phyloP scores from a whole-genome alignment of 1,284 basidiomycete genomes.

The Cutaneotrichosporon sp. region DNA sequence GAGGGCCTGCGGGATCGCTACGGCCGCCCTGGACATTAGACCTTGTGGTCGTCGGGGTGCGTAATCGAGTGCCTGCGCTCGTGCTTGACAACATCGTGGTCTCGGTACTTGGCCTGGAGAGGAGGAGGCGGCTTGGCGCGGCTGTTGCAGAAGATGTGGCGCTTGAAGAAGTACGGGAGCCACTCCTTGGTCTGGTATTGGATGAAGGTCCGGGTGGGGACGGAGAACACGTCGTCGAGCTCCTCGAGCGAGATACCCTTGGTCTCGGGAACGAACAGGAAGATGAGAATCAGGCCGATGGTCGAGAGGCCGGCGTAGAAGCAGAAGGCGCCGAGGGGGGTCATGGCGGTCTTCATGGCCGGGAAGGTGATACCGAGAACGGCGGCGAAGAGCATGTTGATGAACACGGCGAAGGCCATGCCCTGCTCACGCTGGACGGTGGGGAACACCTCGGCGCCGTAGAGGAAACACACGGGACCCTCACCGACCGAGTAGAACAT shows the following conservation, averaged over 20 bases:
- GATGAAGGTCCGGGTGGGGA: conserved; percentile 29
- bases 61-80: neutral
- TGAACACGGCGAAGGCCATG: conserved; percentile 58
- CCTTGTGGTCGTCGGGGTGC: neutral
- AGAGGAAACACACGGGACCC: conserved; percentile 69
- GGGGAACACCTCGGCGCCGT: conserved; percentile 59
- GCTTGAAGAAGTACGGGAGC: conserved; percentile 19
- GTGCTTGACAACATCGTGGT: neutral
- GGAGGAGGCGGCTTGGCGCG: neutral
- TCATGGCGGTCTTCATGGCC: conserved; percentile 63
- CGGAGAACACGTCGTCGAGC: conserved; percentile 42
- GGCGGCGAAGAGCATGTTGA: conserved; percentile 34
- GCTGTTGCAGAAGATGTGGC: conserved; percentile 18
- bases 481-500: conserved; percentile 58
- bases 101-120: neutral
- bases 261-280: conserved; percentile 43
- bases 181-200: conserved; percentile 29
- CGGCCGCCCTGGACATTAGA: no score
- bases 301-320: conserved; percentile 40
- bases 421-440: conserved; percentile 56
- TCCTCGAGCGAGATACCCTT: conserved; percentile 40
- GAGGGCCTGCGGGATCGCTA: no score
- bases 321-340: conserved; percentile 64
- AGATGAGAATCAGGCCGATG: conserved; percentile 34
- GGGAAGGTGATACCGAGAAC: conserved; percentile 59